Evolutionary conservation across 768 basidiomycete species (phyloP).

Genomic region (Hypholoma fasciculare): DNA sequence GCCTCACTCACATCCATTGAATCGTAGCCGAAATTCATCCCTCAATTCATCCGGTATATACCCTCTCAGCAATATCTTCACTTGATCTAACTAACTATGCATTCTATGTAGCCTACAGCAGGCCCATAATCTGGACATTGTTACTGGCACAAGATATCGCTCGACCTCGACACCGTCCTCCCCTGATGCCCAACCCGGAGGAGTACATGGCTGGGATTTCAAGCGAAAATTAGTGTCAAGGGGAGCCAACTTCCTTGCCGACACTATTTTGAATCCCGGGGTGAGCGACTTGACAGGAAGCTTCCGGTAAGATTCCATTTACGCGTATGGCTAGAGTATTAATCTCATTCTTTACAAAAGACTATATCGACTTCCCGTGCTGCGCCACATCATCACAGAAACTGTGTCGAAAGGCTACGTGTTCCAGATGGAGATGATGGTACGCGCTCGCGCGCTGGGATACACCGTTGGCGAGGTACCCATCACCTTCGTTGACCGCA

Average conservation of each 20-base stretch:
- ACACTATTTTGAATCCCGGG: slow-evolving; percentile 80
- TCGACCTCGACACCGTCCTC: slow-evolving; percentile 56
- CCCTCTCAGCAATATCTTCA: neutral
- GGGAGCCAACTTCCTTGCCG: slow-evolving; percentile 90
- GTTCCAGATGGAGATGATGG: slow-evolving; percentile 99
- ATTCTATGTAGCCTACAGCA: slow-evolving; percentile 63
- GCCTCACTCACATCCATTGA: neutral
- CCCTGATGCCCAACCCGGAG: slow-evolving; percentile 69
- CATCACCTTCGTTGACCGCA: slow-evolving; percentile 92
- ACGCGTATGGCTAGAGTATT: neutral
- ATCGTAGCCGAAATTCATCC: slow-evolving; percentile 88
- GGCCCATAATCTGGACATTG: slow-evolving; percentile 87
- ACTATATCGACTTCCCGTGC: slow-evolving; percentile 73
- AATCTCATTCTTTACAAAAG: slow-evolving; percentile 32
- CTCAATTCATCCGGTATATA: slow-evolving; percentile 80
- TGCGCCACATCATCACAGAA: slow-evolving; percentile 81
- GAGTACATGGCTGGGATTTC: slow-evolving; percentile 92
- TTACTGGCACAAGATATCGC: slow-evolving; percentile 90
- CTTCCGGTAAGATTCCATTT: slow-evolving; percentile 61
- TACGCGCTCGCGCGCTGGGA: slow-evolving; percentile 79
- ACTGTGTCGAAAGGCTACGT: slow-evolving; percentile 91
- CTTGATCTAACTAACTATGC: slow-evolving; percentile 2
- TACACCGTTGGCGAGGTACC: slow-evolving; percentile 90
- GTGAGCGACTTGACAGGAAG: slow-evolving; percentile 91
- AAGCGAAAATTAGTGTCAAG: slow-evolving; percentile 85